phyloP scores from a whole-genome alignment of 78 protist genomes.

The Protostelium mycophagum region DNA sequence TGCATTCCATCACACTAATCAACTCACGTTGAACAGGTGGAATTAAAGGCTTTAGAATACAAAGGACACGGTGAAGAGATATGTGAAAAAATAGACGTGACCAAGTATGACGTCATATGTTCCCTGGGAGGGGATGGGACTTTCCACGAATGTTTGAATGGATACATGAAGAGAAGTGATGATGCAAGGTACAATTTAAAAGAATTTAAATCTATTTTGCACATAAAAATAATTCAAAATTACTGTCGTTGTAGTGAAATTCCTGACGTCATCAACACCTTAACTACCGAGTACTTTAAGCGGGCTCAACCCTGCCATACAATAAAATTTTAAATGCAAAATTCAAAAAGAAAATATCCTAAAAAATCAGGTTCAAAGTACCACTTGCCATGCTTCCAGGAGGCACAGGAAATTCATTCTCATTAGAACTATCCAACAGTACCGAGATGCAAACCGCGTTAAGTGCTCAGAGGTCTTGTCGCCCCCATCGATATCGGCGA shows the following conservation, averaged over 20 bases:
- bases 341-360: no score
- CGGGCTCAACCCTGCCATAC: no score
- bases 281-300: no score
- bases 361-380: not conserved
- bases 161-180: slow-evolving; percentile 23
- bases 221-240: no score
- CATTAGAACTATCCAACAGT: slow-evolving; percentile 46
- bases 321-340: no score
- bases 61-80: slow-evolving; percentile 61
- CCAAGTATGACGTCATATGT: slow-evolving; percentile 42
- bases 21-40: not conserved
- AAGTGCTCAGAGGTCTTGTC: slow-evolving; percentile 37
- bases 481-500: slow-evolving; percentile 60
- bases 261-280: no score
- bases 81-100: slow-evolving; percentile 32
- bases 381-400: slow-evolving; percentile 48
- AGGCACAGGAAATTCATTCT: slow-evolving; percentile 59
- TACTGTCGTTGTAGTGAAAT: no score
- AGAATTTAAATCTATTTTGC: not conserved
- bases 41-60: slow-evolving; percentile 36
- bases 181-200: not conserved
- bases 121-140: slow-evolving; percentile 67
- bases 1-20: no score
- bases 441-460: not conserved
- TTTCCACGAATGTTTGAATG: slow-evolving; percentile 58